Evolutionary conservation across 345 rosid genomes (phyloP).

Genomic region (Cochlearia excelsa): DNA sequence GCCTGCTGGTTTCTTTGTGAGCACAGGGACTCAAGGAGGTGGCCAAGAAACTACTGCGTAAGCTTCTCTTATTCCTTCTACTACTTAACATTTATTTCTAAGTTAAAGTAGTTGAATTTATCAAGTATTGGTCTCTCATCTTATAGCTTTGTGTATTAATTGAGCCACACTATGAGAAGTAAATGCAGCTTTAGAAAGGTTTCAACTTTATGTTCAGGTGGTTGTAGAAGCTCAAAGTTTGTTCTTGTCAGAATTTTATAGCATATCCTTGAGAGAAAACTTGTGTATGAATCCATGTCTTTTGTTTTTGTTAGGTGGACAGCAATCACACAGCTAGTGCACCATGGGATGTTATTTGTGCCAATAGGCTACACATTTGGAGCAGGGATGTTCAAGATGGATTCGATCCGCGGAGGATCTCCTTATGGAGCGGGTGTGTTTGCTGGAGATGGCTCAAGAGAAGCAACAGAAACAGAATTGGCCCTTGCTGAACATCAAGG

Average conservation of each 20-base stretch:
- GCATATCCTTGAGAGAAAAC: too few relatives aligned
- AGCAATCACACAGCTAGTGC: constrained; percentile 70
- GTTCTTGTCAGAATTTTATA: too few relatives aligned
- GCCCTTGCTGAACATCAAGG: constrained; percentile 82
- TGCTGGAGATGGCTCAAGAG: constrained; percentile 79
- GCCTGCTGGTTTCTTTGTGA: constrained; percentile 80
- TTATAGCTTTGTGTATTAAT: too few relatives aligned
- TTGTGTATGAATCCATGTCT: too few relatives aligned
- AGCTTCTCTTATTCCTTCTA: constrained; percentile 21
- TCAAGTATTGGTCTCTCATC: too few relatives aligned
- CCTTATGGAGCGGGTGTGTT: constrained; percentile 71
- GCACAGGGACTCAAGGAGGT: constrained; percentile 86
- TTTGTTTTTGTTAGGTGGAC: constrained; percentile 53
- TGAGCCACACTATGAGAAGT: too few relatives aligned
- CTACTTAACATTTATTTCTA: too few relatives aligned
- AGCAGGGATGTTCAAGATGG: constrained; percentile 80
- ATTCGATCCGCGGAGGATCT: constrained; percentile 67
- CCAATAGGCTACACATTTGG: constrained; percentile 84
- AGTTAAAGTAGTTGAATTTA: too few relatives aligned
- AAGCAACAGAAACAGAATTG: constrained; percentile 63
- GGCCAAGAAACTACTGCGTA: constrained; percentile 91
- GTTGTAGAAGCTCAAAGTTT: too few relatives aligned
- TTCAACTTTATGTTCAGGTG: too few relatives aligned
- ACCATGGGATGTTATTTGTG: constrained; percentile 81
- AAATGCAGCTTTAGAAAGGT: too few relatives aligned